A percentile compares a stretch with the other conserved stretches of the same genome.
Evolutionary conservation across 2,329 filamentous ascomycete genomes (phyloP).

Genomic region (Stagonosporopsis cucurbitacearum): DNA sequence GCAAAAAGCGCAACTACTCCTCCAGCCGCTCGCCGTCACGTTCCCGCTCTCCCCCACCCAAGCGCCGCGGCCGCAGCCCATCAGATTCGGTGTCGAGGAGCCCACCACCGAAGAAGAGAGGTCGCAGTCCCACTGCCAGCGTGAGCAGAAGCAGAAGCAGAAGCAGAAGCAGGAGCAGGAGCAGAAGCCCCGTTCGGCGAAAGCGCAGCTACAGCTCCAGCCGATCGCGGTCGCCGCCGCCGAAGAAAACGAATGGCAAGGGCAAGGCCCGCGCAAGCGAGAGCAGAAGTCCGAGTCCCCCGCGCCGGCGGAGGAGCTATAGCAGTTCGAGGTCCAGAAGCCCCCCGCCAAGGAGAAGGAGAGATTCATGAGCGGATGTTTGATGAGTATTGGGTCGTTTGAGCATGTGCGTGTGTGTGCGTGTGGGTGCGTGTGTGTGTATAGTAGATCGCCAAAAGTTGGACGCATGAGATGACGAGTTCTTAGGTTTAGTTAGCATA

Average conservation of each 20-base stretch:
- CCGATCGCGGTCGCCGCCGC: slow-evolving; percentile 13
- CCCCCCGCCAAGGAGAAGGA: slow-evolving; percentile 22
- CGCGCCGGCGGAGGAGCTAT: slow-evolving; percentile 19
- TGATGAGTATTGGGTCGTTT: neutral
- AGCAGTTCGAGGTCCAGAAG: slow-evolving; percentile 19
- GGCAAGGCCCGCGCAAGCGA: slow-evolving; percentile 11
- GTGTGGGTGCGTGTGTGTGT: no score
- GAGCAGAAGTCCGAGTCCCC: slow-evolving; percentile 13
- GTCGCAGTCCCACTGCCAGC: slow-evolving; percentile 18
- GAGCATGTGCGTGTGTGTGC: no score
- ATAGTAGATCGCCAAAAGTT: neutral
- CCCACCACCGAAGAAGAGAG: slow-evolving; percentile 23
- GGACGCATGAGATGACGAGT: neutral
- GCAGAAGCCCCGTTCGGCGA: slow-evolving; percentile 10
- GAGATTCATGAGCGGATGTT: slow-evolving; percentile 6
- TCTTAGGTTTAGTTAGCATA: neutral
- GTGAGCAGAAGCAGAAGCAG: slow-evolving; percentile 10
- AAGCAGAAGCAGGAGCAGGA: slow-evolving; percentile 11
- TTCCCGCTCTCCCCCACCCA: slow-evolving; percentile 29
- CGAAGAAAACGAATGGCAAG: slow-evolving; percentile 13
- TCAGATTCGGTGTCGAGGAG: slow-evolving; percentile 26
- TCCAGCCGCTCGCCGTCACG: slow-evolving; percentile 37
- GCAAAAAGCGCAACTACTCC: slow-evolving; percentile 33
- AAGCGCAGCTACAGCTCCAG: slow-evolving; percentile 4
- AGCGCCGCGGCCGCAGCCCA: slow-evolving; percentile 32